Base-by-base conservation (phyloP, 108 stramenopile genomes). In the Halocafeteria seosinensis region DNA sequence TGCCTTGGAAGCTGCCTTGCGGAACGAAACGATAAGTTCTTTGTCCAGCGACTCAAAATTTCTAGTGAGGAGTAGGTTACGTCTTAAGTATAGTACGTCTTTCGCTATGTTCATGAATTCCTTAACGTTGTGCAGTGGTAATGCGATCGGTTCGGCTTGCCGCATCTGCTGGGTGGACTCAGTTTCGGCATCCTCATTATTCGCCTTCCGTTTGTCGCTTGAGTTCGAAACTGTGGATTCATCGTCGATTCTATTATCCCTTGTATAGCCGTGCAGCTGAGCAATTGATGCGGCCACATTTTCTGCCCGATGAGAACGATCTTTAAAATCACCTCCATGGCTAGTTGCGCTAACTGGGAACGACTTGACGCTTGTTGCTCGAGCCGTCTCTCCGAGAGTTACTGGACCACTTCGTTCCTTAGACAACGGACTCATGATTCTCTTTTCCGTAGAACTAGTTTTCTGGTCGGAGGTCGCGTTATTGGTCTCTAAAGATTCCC, bases 41-140 rank as follows among this genome's bases (percentile, higher is more conserved):
- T 65, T 65, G 52, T 65, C n/a, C 3, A 65, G 50, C 1, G 17
- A 24, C 24, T 58, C 50, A 23, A 65, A 65, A 28, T 25, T 8
- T 13, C 34, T 8, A 13, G 64, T 35, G 13, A 65, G 21, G 34
- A 65, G 64, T 8, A 55, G 33, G 31, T 65, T 30, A 12, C 28
- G 23, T 23, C 28, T 38, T n/a, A 65, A 34, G 3, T 26, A 6
- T 28, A 65, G 64, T 4, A n/a, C 29, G 52, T 65, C 64, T 8
- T 33, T 31, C 5, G 57, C 23, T 8, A 17, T 30, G 34, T 55
- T 35, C 3, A 23, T 25, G 24, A 24, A 65, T n/a, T 59, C 57
- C 52, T 53, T 3, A 34, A 0, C 33, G 9, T 53, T 23, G 12
- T 23, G 21, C 21, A 50, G 17, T 34, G 29, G 50, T 17, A 4